A percentile compares a stretch with the other conserved stretches of the same genome.
Conservation (phyloP, 257 asterid genomes). For the Paraleonurus japonicus region DNA sequence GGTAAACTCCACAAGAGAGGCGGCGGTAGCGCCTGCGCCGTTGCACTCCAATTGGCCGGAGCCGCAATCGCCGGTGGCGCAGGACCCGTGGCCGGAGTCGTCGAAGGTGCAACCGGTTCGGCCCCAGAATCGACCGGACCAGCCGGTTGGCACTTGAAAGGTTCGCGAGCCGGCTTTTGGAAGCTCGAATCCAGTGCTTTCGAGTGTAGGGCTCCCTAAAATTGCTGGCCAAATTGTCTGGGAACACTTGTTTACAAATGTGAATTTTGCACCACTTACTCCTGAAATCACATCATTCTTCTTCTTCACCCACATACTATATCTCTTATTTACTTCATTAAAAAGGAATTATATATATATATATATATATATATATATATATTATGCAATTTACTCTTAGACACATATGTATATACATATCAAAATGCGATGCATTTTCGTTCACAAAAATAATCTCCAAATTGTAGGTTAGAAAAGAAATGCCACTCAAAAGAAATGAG, state of each 20-base stretch:
- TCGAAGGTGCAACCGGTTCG: conserved; percentile 68
- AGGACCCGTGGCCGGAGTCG: conserved; percentile 48
- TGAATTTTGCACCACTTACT: conserved; percentile 48
- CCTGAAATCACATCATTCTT: conserved; percentile 25
- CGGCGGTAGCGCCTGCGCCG: conserved; percentile 76
- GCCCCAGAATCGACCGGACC: conserved; percentile 90
- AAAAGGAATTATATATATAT: too few species aligned
- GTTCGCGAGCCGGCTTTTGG: conserved; percentile 48
- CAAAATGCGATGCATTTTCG: not conserved
- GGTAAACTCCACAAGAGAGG: conserved; percentile 78
- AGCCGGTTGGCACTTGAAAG: conserved; percentile 68
- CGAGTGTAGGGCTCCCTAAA: conserved; percentile 50
- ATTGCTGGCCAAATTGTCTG: conserved; percentile 78
- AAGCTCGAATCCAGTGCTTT: conserved; percentile 70
- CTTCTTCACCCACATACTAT: not conserved
- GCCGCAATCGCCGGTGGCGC: conserved; percentile 74
- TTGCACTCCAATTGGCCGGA: conserved; percentile 67
- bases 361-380: too few species aligned
- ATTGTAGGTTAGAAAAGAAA: too few species aligned
- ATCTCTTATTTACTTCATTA: too few species aligned
- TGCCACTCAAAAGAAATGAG: too few species aligned
- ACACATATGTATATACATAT: too few species aligned
- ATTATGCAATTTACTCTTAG: too few species aligned
- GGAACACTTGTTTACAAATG: conserved; percentile 65
- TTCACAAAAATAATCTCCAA: not conserved